Percentiles rank a stretch among this genome's conserved stretches.
These are phyloP conservation scores for Torulaspora pretoriensis DNA, from an alignment of 1,139 yeast species.

Conservation along the genomic window DNA sequence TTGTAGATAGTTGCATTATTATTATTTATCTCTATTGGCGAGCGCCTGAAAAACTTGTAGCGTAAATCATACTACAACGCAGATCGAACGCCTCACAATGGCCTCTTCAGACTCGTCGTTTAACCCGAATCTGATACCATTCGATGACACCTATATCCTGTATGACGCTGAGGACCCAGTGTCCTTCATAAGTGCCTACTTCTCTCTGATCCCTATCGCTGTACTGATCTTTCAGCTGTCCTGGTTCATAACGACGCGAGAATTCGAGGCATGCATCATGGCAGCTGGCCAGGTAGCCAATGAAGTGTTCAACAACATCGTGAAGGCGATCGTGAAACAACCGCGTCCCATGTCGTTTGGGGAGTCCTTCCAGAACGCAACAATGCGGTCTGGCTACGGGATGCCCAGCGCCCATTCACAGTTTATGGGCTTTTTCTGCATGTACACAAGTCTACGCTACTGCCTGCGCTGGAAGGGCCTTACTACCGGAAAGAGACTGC, in stretches of 20 bases:
- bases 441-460: slow-evolving; percentile 55
- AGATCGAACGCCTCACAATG: slow-evolving; percentile 1
- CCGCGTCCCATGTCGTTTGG: slow-evolving; percentile 69
- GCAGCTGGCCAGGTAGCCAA: slow-evolving; percentile 83
- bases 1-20: neutral
- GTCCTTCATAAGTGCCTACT: slow-evolving; percentile 61
- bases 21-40: neutral
- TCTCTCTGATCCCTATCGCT: slow-evolving; percentile 80
- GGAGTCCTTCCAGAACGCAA: slow-evolving; percentile 46
- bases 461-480: slow-evolving; percentile 42
- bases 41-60: neutral
- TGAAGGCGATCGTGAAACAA: slow-evolving; percentile 61
- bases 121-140: slow-evolving; percentile 36
- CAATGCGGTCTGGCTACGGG: slow-evolving; percentile 63
- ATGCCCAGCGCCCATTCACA: slow-evolving; percentile 98
- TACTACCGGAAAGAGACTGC: slow-evolving; percentile 29
- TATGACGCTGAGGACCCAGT: slow-evolving; percentile 65
- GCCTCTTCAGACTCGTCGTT: slow-evolving; percentile 10
- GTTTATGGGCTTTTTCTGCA: slow-evolving; percentile 82
- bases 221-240: slow-evolving; percentile 76
- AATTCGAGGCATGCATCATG: slow-evolving; percentile 76
- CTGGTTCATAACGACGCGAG: slow-evolving; percentile 78
- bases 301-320: slow-evolving; percentile 65
- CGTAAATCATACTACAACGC: neutral
- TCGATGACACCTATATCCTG: slow-evolving; percentile 67